Conservation (phyloP, 495 filamentous ascomycete genomes). For the Neurospora sp. region DNA sequence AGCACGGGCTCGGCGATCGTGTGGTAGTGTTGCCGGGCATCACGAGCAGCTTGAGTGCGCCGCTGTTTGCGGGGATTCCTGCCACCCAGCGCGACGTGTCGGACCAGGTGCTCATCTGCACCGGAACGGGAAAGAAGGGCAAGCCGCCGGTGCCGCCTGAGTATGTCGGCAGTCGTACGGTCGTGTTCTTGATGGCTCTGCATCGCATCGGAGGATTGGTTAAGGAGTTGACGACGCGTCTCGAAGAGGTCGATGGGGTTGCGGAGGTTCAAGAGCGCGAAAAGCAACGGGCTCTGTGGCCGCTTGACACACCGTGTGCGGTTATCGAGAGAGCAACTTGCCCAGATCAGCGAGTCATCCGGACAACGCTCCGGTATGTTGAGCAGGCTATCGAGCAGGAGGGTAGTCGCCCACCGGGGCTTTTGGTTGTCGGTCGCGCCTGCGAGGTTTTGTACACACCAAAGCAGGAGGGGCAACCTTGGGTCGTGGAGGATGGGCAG, state of each 20-base stretch:
- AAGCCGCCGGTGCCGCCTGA: slow-evolving; percentile 67
- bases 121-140: slow-evolving; percentile 91
- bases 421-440: slow-evolving; percentile 78
- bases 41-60: slow-evolving; percentile 75
- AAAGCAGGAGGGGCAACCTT: slow-evolving; percentile 42
- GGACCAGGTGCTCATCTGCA: slow-evolving; percentile 89
- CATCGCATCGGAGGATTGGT: slow-evolving; percentile 72
- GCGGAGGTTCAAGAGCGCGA: slow-evolving; percentile 12
- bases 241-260: slow-evolving; percentile 7
- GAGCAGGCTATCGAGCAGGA: slow-evolving; percentile 78
- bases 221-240: slow-evolving; percentile 43
- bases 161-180: slow-evolving; percentile 66
- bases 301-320: slow-evolving; percentile 64
- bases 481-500: slow-evolving; percentile 78
- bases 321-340: slow-evolving; percentile 93
- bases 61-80: slow-evolving; percentile 81
- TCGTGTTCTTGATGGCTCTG: slow-evolving; percentile 93
- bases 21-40: slow-evolving; percentile 73
- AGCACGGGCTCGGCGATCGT: slow-evolving; percentile 47
- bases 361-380: slow-evolving; percentile 72
- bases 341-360: slow-evolving; percentile 84
- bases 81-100: slow-evolving; percentile 80
- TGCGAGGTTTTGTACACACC: slow-evolving; percentile 63
- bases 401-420: slow-evolving; percentile 78
- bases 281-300: slow-evolving; percentile 30